phyloP scores from a whole-genome alignment of 2,329 filamentous ascomycete species.

The Aspergillus quadrilineatus region DNA sequence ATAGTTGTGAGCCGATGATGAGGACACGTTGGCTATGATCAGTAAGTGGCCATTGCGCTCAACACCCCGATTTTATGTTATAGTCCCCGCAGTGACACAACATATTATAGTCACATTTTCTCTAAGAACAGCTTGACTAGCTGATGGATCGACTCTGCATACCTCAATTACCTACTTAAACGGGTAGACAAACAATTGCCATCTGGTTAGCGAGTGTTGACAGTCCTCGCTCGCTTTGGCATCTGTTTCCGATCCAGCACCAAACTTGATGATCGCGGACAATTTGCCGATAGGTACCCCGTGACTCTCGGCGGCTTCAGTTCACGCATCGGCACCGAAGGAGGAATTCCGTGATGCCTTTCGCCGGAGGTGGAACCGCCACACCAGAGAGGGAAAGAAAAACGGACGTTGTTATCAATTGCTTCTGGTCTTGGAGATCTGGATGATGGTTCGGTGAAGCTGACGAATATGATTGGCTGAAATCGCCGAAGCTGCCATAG shows the following conservation, averaged over 20 bases:
- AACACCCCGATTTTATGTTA: not conserved
- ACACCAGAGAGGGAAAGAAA: slow-evolving; percentile 10
- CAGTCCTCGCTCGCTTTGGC: not conserved
- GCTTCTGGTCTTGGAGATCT: slow-evolving; percentile 4
- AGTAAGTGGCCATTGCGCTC: not conserved
- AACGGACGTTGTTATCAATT: slow-evolving; percentile 11
- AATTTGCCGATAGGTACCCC: not conserved
- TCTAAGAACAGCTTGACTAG: too few species aligned
- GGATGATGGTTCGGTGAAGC: slow-evolving; percentile 8
- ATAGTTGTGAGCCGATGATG: too few species aligned
- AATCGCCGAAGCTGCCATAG: slow-evolving; percentile 12
- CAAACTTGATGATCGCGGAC: not conserved
- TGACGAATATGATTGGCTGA: slow-evolving; percentile 7
- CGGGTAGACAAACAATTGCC: too few species aligned
- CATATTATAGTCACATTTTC: too few species aligned
- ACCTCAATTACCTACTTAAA: too few species aligned
- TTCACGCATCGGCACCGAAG: not conserved
- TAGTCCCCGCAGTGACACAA: too few species aligned
- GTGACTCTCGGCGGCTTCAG: not conserved
- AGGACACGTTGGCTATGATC: too few species aligned
- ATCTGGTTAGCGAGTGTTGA: not conserved
- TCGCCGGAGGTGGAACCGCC: slow-evolving; percentile 1
- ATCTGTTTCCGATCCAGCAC: not conserved
- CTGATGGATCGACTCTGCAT: too few species aligned
- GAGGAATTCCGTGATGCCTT: not conserved